A percentile compares a stretch with the other conserved stretches of the same genome.
These are phyloP conservation scores for Euptelea pleiosperma DNA, from an alignment of 164 flowering plant species.

Conservation along the genomic window DNA sequence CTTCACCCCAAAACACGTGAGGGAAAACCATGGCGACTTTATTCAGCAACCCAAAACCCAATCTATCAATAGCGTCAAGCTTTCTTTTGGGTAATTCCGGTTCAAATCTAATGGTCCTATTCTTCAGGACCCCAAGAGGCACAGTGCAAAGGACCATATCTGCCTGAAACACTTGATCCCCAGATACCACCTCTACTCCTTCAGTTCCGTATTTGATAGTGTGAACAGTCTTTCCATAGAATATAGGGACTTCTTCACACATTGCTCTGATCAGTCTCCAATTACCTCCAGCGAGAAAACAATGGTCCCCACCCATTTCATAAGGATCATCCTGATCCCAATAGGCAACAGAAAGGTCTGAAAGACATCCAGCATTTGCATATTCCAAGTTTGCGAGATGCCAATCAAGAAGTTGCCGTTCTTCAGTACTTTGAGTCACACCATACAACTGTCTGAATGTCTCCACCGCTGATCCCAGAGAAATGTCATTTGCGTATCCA, in stretches of 20 bases:
- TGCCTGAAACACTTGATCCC: constrained; percentile 69
- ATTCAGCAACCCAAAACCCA: constrained; percentile 91
- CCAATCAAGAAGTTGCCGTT: constrained; percentile 86
- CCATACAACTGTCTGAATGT: constrained; percentile 62
- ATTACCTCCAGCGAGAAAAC: constrained; percentile 95
- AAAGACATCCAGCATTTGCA: constrained; percentile 91
- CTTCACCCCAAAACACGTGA: constrained; percentile 88
- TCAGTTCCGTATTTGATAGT: constrained; percentile 61
- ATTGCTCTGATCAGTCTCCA: constrained; percentile 69
- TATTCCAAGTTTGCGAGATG: constrained; percentile 95
- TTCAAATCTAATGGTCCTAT: constrained; percentile 53
- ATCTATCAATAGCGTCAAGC: constrained; percentile 73
- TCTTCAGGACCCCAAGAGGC: constrained; percentile 90
- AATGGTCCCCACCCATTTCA: constrained; percentile 99
- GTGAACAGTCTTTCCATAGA: constrained; percentile 66
- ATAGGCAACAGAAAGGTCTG: constrained; percentile 75
- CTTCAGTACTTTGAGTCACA: constrained; percentile 58
- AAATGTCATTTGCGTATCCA: constrained; percentile 52
- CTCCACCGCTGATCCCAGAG: constrained; percentile 76
- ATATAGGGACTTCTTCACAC: constrained; percentile 68
- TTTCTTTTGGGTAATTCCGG: constrained; percentile 83
- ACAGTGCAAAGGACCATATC: constrained; percentile 91
- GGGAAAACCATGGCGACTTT: constrained; percentile 96
- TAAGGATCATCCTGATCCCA: constrained; percentile 99
- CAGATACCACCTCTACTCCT: constrained; percentile 77